Base-by-base conservation (phyloP, 2,329 filamentous ascomycete genomes). In the Clathrospora elynae region DNA sequence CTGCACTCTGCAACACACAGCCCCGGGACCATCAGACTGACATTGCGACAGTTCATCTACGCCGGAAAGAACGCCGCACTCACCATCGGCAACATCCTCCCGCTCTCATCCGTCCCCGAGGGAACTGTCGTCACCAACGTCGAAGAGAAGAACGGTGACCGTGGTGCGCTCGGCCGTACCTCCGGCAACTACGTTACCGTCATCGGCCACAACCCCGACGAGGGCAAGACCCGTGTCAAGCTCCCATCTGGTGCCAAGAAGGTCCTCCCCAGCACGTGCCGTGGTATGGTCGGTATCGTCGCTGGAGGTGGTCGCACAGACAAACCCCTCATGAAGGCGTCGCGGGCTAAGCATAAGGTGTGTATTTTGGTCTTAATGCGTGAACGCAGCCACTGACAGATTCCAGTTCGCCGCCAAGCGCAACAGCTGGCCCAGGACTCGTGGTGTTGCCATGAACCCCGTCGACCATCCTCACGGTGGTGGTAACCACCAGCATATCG, bases 381-480 rank as follows among this genome's bases (percentile, higher is more conserved):
- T 3, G 19, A 33, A 16, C 6, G 19, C 14, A 22, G 0, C 35
- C 11, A n/a, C 48, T 55, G 32, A 59, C 40, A 46, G 19, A 7
- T 35, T 22, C 29, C 30, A 69, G 88, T 99, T 96, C 82, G 90
- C 91, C 68, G 95, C 96, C 82, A 99, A 99, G 90, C 90, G 93
- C 76, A 97, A 99, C 90, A 92, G 86, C 75, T 99, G 93, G 93
- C 93, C 93, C 80, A 96, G 95, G 89, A 99, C 93, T 84, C 92
- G 93, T 93, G 93, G 93, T 96, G 93, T 99, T 87, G 93, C 93
- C 79, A 99, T 99, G 93, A 99, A 99, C 83, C 93, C 93, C 71
- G 93, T 99, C 73, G 93, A 99, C 81, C 93, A 99, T 85, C 76
- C 76, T 68, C 76, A 79, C 74, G 76, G 76, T 75, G 76, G 76